phyloP scores from a whole-genome alignment of 345 rosid genomes.

The Hibiscus mutabilis region DNA sequence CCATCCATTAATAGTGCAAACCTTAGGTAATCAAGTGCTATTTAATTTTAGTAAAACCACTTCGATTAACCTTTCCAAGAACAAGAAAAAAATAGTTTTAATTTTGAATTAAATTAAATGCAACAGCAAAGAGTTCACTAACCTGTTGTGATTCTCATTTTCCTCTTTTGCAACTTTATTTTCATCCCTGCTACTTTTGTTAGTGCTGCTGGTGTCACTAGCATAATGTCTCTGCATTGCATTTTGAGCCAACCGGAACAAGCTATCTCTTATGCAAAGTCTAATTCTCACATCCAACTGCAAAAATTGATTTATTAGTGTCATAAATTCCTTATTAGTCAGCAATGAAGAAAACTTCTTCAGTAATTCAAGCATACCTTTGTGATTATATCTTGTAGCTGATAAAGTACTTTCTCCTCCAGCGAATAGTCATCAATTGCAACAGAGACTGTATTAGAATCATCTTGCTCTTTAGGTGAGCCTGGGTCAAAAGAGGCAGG shows the following conservation, averaged over 20 bases:
- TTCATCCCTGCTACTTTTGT: constrained; percentile 45
- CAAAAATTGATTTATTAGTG: constrained; percentile 20
- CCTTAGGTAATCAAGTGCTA: background rate
- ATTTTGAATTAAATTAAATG: background rate
- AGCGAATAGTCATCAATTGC: constrained; percentile 38
- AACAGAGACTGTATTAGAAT: constrained; percentile 37
- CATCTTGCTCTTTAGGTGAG: constrained; percentile 54
- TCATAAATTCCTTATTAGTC: constrained; percentile 15
- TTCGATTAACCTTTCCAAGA: background rate
- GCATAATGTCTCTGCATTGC: constrained; percentile 68
- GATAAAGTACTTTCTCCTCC: constrained; percentile 50
- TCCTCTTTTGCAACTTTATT: constrained; percentile 41
- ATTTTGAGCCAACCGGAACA: constrained; percentile 89
- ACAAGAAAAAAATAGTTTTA: background rate
- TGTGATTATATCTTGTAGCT: constrained; percentile 65
- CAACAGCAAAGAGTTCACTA: constrained; percentile 15
- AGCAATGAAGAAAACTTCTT: constrained; percentile 11
- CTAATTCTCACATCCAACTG: constrained; percentile 72
- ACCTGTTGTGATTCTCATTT: constrained; percentile 39
- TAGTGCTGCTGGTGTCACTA: constrained; percentile 45
- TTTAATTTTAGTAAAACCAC: background rate
- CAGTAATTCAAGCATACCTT: constrained; percentile 45
- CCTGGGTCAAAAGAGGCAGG: constrained; percentile 49
- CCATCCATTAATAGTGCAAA: background rate
- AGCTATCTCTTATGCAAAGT: constrained; percentile 86